Percentiles rank a stretch among this genome's conserved stretches.
phyloP scores from a whole-genome alignment of 441 rosid genomes.

The Mallotus repandus region DNA sequence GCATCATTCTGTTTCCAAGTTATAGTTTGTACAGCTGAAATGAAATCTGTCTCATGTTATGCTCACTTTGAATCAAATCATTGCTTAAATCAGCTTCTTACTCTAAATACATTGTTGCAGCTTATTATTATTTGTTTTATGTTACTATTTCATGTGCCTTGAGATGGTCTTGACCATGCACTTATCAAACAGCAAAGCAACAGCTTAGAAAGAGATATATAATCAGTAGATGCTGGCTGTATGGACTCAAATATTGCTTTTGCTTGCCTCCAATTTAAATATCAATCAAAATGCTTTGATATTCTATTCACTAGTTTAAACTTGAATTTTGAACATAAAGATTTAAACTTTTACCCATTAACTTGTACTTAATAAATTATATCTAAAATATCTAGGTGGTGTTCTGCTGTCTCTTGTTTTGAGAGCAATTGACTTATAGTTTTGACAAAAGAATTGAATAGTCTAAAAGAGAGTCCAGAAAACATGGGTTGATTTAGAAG shows the following conservation, averaged over 20 bases:
- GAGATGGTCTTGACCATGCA: background rate
- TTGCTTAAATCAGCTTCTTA: background rate
- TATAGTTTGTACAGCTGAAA: slow-evolving; percentile 29
- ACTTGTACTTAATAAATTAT: too few species aligned
- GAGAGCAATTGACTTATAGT: too few species aligned
- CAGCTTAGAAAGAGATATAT: too few species aligned
- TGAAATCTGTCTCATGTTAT: slow-evolving; percentile 6
- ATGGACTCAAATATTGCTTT: too few species aligned
- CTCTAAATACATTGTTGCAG: background rate
- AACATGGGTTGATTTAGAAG: background rate
- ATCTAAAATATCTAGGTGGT: background rate
- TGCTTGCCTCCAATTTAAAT: too few species aligned
- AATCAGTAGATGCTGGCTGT: too few species aligned
- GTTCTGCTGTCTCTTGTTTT: background rate
- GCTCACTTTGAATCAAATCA: background rate
- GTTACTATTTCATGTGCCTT: background rate
- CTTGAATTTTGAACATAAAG: background rate
- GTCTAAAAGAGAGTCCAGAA: too few species aligned
- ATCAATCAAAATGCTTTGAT: background rate
- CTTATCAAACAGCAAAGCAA: too few species aligned
- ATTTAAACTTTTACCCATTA: too few species aligned
- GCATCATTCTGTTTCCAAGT: slow-evolving; percentile 2
- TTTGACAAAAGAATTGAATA: too few species aligned
- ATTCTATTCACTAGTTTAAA: too few species aligned
- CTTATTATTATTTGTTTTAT: background rate